Evolutionary conservation across 2,329 filamentous ascomycete species (phyloP).

Genomic region (Clarireedia monteithiana): DNA sequence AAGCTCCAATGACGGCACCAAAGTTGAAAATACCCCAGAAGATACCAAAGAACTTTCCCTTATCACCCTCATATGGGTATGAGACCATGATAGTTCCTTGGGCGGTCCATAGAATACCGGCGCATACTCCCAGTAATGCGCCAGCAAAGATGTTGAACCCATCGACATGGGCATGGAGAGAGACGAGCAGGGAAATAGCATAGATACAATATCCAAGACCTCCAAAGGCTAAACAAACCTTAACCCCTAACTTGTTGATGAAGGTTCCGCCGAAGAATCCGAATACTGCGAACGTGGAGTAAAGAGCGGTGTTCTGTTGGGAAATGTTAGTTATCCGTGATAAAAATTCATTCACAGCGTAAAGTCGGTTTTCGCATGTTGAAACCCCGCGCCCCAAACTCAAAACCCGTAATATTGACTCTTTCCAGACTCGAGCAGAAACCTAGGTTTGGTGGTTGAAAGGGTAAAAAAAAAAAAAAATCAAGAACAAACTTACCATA

Average conservation of each 20-base stretch:
- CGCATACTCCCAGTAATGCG: constrained; percentile 68
- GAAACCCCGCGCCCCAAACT: too few relatives aligned
- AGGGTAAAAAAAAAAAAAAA: background rate
- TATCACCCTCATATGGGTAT: constrained; percentile 72
- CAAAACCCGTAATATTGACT: too few relatives aligned
- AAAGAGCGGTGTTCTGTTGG: constrained; percentile 35
- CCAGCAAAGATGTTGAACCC: constrained; percentile 73
- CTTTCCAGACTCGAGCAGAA: too few relatives aligned
- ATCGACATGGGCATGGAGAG: constrained; percentile 57
- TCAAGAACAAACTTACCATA: constrained; percentile 22
- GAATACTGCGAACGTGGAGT: constrained; percentile 46
- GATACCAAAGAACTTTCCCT: constrained; percentile 81
- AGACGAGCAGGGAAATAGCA: constrained; percentile 61
- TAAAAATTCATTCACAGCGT: background rate
- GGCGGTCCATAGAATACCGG: constrained; percentile 73
- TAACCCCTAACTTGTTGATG: constrained; percentile 68
- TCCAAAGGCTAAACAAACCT: constrained; percentile 59
- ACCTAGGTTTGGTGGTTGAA: background rate
- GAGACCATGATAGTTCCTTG: constrained; percentile 86
- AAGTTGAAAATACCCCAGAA: constrained; percentile 97
- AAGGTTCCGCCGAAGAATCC: constrained; percentile 70
- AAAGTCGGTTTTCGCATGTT: background rate
- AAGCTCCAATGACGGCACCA: constrained; percentile 77
- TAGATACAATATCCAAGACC: constrained; percentile 74
- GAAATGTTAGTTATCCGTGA: constrained; percentile 1